Evolutionary conservation across 176 grass and related monocot genomes (phyloP), one percentile per base, ranked within the genome.

Genomic region (Oryza nivara): DNA sequence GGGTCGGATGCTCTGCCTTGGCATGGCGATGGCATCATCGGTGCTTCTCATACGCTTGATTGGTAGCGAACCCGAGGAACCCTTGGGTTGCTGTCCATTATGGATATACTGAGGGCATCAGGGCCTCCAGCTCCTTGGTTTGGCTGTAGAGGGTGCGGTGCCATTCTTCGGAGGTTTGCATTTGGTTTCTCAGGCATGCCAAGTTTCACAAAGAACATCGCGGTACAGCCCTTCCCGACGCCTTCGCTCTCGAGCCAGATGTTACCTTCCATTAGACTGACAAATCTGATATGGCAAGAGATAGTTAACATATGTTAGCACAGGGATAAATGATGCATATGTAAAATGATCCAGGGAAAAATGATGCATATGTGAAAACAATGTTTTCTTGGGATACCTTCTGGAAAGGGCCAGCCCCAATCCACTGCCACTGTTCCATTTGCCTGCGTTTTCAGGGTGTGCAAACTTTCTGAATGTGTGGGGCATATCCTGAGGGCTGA

Each of bases 391-490:
- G 5, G 9, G 43, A 60, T 97, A 94, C 95, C 95, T 97, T 81
- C 88, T 97, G 64, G 77, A 94, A 67, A 97, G 91, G 30, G 92
- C 95, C 68, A 97, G 84, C 10, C 95, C 95, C 67, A 97, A 78
- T 44, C 92, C 92, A 3, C 76, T 91, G 46, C 95, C 79, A 6
- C 22, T 48, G 0, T 77, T 19, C 74, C 28, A 25, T 78, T 82
- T 82, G 26, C 22, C 58, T 28, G 58, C 47, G 43, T 83, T 86
- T 58, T 86, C 81, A 0, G 66, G 20, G 12, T 77, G 81, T 30
- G 88, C 82, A 83, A 89, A 92, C 91, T 89, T 97, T 23, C 84
- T 89, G 69, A 97, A 94, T 65, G 69, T 20, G 44, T 89, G 83
- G 6, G 95, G 86, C 66, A 94, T 83, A 73, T 97, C 88, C 76